A percentile compares a stretch with the other conserved stretches of the same genome.
phyloP scores from a whole-genome alignment of 1,139 yeast species.

The Neolecta irregularis region DNA sequence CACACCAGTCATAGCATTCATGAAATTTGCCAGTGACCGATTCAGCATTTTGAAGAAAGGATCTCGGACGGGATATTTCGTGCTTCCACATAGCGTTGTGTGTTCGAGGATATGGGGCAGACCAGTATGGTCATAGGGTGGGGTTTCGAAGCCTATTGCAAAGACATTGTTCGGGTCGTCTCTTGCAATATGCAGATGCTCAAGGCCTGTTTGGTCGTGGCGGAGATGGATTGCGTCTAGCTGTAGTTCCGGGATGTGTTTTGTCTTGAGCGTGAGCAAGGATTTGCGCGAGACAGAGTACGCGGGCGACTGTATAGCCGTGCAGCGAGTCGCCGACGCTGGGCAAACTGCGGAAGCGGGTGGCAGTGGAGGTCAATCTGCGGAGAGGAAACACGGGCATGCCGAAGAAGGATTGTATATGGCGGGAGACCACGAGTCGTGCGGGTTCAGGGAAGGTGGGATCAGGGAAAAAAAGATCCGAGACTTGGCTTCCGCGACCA shows the following conservation, averaged over 20 bases:
- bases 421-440: too few species aligned
- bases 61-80: conserved; percentile 81
- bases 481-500: too few species aligned
- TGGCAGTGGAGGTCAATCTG: too few species aligned
- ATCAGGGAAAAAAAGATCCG: too few species aligned
- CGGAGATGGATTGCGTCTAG: conserved; percentile 58
- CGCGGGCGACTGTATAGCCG: conserved; percentile 3
- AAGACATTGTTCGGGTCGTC: conserved; percentile 76
- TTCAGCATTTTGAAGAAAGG: conserved; percentile 96
- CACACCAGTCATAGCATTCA: conserved; percentile 97
- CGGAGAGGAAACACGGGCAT: too few species aligned
- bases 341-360: too few species aligned
- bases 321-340: neutral
- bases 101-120: conserved; percentile 88
- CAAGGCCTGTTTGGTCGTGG: conserved; percentile 56
- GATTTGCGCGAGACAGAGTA: neutral
- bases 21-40: conserved; percentile 72
- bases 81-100: conserved; percentile 86
- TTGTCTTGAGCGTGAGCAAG: conserved; percentile 26
- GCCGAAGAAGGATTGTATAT: too few species aligned
- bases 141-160: conserved; percentile 79
- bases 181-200: conserved; percentile 73
- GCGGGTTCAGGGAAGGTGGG: too few species aligned
- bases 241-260: conserved; percentile 67
- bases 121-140: conserved; percentile 86